Percentiles rank a stretch among this genome's conserved stretches.
Conservation (phyloP, 805 yeast genomes). For the Myxozyma vanderwaltii region DNA sequence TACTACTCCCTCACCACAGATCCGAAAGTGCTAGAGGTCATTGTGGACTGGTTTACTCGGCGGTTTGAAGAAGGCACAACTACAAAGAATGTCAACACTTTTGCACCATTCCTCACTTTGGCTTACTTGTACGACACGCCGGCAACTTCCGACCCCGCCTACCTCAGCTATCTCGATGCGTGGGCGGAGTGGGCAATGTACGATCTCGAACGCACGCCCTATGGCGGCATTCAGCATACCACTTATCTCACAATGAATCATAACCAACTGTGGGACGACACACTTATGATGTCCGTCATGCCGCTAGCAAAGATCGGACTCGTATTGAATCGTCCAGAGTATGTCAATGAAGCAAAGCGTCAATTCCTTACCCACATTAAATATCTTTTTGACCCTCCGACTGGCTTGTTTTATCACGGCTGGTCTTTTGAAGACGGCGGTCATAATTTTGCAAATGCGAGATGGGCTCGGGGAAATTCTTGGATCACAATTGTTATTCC, state of each 20-base stretch:
- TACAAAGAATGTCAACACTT: constrained; percentile 45
- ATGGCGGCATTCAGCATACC: constrained; percentile 46
- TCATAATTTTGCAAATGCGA: constrained; percentile 34
- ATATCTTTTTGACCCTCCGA: constrained; percentile 41
- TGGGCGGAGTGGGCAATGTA: constrained; percentile 46
- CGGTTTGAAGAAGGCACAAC: constrained; percentile 42
- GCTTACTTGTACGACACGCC: constrained; percentile 41
- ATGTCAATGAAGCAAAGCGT: constrained; percentile 44
- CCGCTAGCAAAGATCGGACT: constrained; percentile 45
- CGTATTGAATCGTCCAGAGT: constrained; percentile 39
- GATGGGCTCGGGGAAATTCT: constrained; percentile 47
- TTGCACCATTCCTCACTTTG: constrained; percentile 44
- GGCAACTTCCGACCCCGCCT: constrained; percentile 35
- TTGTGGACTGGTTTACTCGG: constrained; percentile 42
- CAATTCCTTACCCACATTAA: constrained; percentile 44
- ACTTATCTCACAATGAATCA: constrained; percentile 42
- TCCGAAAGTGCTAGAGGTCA: constrained; percentile 36
- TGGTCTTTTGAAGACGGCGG: constrained; percentile 31
- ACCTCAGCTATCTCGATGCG: constrained; percentile 39
- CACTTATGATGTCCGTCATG: constrained; percentile 47
- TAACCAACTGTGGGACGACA: constrained; percentile 38
- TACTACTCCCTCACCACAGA: constrained; percentile 42
- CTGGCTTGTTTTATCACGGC: constrained; percentile 46
- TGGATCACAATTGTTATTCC: constrained; percentile 47
- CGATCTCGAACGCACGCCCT: constrained; percentile 41